Conservation (phyloP, 2,329 filamentous ascomycete species). For the Paecilomyces variotii region DNA sequence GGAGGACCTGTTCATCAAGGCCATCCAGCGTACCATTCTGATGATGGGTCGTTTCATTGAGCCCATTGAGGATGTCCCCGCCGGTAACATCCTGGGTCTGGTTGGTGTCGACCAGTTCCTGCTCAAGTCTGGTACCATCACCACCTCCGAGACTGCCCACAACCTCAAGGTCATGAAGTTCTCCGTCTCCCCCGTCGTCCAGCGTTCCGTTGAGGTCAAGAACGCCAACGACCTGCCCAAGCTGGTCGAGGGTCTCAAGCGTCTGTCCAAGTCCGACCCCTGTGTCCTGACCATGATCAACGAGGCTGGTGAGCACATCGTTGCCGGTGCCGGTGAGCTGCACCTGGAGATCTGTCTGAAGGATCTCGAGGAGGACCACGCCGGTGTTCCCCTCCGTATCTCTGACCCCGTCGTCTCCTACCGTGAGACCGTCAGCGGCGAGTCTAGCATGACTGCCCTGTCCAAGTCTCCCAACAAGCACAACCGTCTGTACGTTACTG, state of each 20-base stretch:
- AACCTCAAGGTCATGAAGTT: conserved; percentile 99
- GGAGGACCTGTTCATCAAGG: conserved; percentile 98
- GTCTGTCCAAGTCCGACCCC: conserved; percentile 99
- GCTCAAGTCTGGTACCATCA: conserved; percentile 99
- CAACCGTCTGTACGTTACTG: conserved; percentile 98
- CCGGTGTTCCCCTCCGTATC: conserved; percentile 93
- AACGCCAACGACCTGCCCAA: conserved; percentile 99
- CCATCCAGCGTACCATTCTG: conserved; percentile 97
- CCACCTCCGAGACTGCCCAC: conserved; percentile 94
- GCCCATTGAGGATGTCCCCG: conserved; percentile 97
- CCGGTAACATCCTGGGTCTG: conserved; percentile 99
- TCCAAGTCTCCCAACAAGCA: conserved; percentile 99
- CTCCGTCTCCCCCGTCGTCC: conserved; percentile 98
- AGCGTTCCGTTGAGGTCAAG: conserved; percentile 98
- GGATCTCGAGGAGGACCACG: conserved; percentile 99
- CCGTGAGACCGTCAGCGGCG: conserved; percentile 83
- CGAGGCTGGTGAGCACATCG: conserved; percentile 95
- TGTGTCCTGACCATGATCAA: conserved; percentile 87
- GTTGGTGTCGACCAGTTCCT: conserved; percentile 99
- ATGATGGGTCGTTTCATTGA: conserved; percentile 99
- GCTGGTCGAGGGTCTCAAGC: conserved; percentile 99
- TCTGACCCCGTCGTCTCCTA: conserved; percentile 98
- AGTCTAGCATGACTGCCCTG: conserved; percentile 89
- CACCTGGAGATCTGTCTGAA: conserved; percentile 99
- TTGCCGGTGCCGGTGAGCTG: conserved; percentile 97